Evolutionary conservation across 2,329 filamentous ascomycete species (phyloP), one percentile per base, ranked within the genome.

Genomic region (Teratosphaeria gauchensis): DNA sequence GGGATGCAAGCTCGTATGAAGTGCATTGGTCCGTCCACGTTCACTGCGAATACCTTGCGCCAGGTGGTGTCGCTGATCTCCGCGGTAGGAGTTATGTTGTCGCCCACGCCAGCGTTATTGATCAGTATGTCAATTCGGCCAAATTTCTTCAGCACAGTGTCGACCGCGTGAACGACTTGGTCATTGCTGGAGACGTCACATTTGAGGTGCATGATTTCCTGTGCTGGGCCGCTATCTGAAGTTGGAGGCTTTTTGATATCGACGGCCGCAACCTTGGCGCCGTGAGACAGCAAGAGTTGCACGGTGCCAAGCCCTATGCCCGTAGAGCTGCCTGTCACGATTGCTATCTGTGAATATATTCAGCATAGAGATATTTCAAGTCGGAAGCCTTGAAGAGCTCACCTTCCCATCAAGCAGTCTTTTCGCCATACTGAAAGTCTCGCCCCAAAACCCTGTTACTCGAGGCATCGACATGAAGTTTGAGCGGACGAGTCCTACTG

Each of bases 21-120:
- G 28, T 82, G 71, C 77, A 80, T 84, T 0, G 84, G 78, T 3
- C 82, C 83, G 51, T 77, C 77, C 24, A 83, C 73, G 61, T 85
- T 81, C 53, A 84, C 71, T 58, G 78, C 74, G 2, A 84, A 63
- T 0, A 84, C 73, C 5, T 74, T 72, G 46, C 52, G 52, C 52
- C 24, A 53, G 28, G 21, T 12, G 5, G 73, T 72, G 55, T 78
- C 72, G 0, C 72, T 69, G 48, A 76, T 65, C 58, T 82, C 74
- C 57, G 81, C 76, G 0, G 80, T 82, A 1, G 69, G 68, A 11
- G 52, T 31, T 11, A 53, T 30, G 74, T 82, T 76, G 0, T 84
- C 84, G 6, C 75, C 74, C 21, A 86, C 75, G 0, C 84, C 85
- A 1, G 86, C 84, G 61, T 83, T 84, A 66, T 87, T 87, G 54